Evolutionary conservation across 78 protist genomes (phyloP).

Genomic region (Monosiga brevicollis): DNA sequence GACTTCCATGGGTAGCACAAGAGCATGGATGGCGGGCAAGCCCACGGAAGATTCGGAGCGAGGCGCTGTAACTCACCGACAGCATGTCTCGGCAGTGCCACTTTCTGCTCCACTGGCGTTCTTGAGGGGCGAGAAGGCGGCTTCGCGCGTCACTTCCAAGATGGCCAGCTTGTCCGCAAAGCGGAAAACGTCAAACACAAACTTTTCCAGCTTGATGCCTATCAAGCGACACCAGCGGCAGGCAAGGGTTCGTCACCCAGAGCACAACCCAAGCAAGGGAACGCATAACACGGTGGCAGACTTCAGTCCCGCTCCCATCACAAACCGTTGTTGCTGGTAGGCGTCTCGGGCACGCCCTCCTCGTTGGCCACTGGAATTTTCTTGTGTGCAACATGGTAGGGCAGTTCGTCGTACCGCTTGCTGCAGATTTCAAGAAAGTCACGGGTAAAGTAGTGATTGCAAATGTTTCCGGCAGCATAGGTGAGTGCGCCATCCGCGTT

Average conservation of each 20-base stretch:
- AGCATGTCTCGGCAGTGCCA: slow-evolving; percentile 56
- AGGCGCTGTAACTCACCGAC: too few relatives aligned
- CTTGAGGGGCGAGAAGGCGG: slow-evolving; percentile 73
- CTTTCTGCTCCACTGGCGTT: slow-evolving; percentile 45
- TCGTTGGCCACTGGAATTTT: slow-evolving; percentile 54
- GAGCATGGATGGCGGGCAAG: too few relatives aligned
- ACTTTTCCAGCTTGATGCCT: slow-evolving; percentile 76
- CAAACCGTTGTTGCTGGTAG: slow-evolving; percentile 24
- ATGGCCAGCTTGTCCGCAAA: slow-evolving; percentile 21
- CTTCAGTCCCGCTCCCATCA: not conserved
- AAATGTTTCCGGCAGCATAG: slow-evolving; percentile 74
- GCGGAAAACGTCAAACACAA: slow-evolving; percentile 85
- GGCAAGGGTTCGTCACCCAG: not conserved
- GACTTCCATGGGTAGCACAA: too few relatives aligned
- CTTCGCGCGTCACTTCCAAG: slow-evolving; percentile 39
- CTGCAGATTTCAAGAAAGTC: slow-evolving; percentile 37
- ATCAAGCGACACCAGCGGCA: too few relatives aligned
- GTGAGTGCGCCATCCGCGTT: slow-evolving; percentile 38
- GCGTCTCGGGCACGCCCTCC: not conserved
- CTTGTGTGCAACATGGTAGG: slow-evolving; percentile 78
- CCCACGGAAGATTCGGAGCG: too few relatives aligned
- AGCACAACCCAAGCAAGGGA: not conserved
- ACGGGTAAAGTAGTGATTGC: slow-evolving; percentile 61
- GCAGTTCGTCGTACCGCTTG: slow-evolving; percentile 9
- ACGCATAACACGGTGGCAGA: not conserved